These are phyloP conservation scores for Funneliformis mosseae DNA, from an alignment of 192 early-diverging fungal species.

Conservation along the genomic window DNA sequence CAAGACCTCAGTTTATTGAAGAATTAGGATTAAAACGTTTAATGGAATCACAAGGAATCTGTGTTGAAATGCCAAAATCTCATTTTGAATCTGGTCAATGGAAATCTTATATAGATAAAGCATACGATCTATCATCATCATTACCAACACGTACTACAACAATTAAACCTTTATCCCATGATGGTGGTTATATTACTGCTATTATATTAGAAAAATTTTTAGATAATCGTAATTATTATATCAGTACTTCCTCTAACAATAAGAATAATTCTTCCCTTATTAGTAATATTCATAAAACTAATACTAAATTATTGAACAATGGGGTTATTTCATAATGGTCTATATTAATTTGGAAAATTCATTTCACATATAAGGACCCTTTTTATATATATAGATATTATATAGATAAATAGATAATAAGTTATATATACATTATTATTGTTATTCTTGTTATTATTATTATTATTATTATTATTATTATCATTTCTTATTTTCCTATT, in stretches of 20 bases:
- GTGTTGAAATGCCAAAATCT: conserved; percentile 55
- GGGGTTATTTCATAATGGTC: background rate
- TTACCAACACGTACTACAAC: conserved; percentile 36
- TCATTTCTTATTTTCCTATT: too few species aligned
- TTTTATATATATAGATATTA: too few species aligned
- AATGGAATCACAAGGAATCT: conserved; percentile 58
- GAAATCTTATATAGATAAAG: conserved; percentile 51
- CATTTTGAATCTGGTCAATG: conserved; percentile 60
- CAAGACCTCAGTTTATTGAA: conserved; percentile 64
- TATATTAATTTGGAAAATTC: too few species aligned
- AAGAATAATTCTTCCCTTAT: background rate
- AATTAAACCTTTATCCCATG: conserved; percentile 38
- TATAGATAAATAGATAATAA: too few species aligned
- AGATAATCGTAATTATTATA: background rate
- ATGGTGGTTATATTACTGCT: conserved; percentile 50
- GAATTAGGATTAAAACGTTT: conserved; percentile 56
- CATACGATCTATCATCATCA: conserved; percentile 37
- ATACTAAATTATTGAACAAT: background rate
- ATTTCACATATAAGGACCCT: too few species aligned
- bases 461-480: too few species aligned
- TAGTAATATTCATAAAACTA: background rate
- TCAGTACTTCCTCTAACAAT: background rate
- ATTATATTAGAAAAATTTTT: conserved; percentile 41
- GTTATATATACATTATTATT: too few species aligned
- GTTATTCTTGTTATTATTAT: too few species aligned